These are phyloP conservation scores for Dichotomocladium elegans DNA, from an alignment of 371 early-diverging fungal genomes.

Conservation along the genomic window DNA sequence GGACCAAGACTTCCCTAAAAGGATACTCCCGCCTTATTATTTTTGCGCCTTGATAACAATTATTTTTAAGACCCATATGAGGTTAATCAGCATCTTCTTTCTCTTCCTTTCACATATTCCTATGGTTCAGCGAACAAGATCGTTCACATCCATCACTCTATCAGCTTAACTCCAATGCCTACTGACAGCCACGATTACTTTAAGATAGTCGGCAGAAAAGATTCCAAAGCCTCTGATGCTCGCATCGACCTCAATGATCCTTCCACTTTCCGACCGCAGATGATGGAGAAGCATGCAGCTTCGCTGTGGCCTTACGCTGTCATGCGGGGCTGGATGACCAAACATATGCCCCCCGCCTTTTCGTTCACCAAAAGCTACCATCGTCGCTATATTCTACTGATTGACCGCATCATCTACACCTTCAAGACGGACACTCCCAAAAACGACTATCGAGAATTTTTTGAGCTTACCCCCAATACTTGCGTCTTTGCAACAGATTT, in stretches of 20 bases:
- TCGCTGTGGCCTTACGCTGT: conserved; percentile 20
- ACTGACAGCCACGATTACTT: too few relatives aligned
- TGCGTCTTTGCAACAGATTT: conserved; percentile 33
- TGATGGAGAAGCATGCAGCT: conserved; percentile 1
- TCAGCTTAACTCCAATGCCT: too few relatives aligned
- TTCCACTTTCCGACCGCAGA: not conserved
- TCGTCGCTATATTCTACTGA: conserved; percentile 28
- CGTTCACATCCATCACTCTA: too few relatives aligned
- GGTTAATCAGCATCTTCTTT: too few relatives aligned
- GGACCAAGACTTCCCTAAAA: too few relatives aligned
- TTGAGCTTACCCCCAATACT: conserved; percentile 25
- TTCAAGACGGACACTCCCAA: conserved; percentile 29
- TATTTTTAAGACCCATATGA: too few relatives aligned
- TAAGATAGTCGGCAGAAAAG: too few relatives aligned
- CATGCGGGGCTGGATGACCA: conserved; percentile 27
- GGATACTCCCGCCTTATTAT: too few relatives aligned
- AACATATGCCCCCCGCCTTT: conserved; percentile 31
- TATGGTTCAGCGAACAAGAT: too few relatives aligned
- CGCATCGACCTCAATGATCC: conserved; percentile 6
- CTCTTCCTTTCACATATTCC: too few relatives aligned
- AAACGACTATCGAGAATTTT: conserved; percentile 21
- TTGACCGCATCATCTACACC: conserved; percentile 28
- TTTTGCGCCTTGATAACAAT: too few relatives aligned
- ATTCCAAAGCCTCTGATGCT: too few relatives aligned
- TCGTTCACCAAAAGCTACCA: conserved; percentile 27